Base-by-base conservation (phyloP, 305 asterid species). In the Fraxinus xanthoxyloides region DNA sequence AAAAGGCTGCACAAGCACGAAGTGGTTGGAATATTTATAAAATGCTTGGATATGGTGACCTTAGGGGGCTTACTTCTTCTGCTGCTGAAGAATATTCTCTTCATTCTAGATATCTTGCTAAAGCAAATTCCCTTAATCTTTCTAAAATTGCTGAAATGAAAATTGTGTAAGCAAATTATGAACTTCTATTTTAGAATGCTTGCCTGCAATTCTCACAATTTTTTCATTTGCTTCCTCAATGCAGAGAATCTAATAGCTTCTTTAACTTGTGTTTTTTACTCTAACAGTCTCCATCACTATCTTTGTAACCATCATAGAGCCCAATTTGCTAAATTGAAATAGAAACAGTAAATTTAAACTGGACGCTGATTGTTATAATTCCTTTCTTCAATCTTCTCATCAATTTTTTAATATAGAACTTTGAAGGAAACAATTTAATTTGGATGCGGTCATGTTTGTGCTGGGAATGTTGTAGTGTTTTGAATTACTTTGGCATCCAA, bases 121-220 rank as follows among this genome's bases (percentile, higher is more conserved):
- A 93, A 92, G 99, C 98, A 65, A 97, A 91, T 87, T 92, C 98
- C 75, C 90, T 90, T 48, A 93, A 91, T 88, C 98, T 94, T 81
- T 97, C 97, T 36, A 98, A 94, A 79, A 92, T 97, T 61, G 97
- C 97, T 28, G 99, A 94, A 85, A 94, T 94, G 99, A 97, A 91
- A 88, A 97, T 94, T 72, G 93, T 92, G 99, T 94, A 93, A 91
- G 99, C 70, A 75, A 63, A 69, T 51, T 36, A 67, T 78, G 51
- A 54, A 65, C 63, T 31, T 31, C 23, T 23, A 48, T 2, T 43
- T 36, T 43, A 31, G 34, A 30, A 7, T 30, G 70, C 72, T 31
- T 32, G 69, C 26, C 9, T 48, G 81, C 79, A 34, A 63, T 73
- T 23, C 72, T 79, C 72, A 32, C 65, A 73, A 80, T 10, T 63